Percentiles rank a stretch among this genome's conserved stretches.
phyloP scores from a whole-genome alignment of 768 basidiomycete species.

The Collybia sordida region DNA sequence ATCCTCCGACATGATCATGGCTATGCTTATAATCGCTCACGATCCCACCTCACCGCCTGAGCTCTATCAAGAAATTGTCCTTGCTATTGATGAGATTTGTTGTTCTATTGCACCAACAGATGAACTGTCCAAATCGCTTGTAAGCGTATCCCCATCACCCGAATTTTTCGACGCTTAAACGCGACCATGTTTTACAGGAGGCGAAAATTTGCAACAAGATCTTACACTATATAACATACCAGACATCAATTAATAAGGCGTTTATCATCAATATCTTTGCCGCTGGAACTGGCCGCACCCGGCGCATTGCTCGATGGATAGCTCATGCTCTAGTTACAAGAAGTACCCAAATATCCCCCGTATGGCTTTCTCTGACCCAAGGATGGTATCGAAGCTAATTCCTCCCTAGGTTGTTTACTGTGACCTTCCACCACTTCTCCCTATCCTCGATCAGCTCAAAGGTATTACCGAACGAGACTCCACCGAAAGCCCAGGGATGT shows the following conservation, averaged over 20 bases:
- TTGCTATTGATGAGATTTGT: slow-evolving; percentile 48
- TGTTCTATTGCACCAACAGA: slow-evolving; percentile 33
- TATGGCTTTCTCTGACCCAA: slow-evolving; percentile 14
- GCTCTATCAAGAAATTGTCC: slow-evolving; percentile 44
- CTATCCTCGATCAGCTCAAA: slow-evolving; percentile 47
- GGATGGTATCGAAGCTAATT: slow-evolving; percentile 9
- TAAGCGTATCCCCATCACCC: slow-evolving; percentile 11
- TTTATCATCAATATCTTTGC: slow-evolving; percentile 50
- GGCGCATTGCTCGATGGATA: slow-evolving; percentile 57
- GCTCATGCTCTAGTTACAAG: slow-evolving; percentile 49
- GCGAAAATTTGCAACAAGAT: slow-evolving; percentile 43
- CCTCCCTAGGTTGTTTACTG: slow-evolving; percentile 37
- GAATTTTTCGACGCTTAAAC: not conserved
- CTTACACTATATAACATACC: slow-evolving; percentile 33
- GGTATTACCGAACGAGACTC: slow-evolving; percentile 24
- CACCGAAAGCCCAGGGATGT: slow-evolving; percentile 36
- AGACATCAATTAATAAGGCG: slow-evolving; percentile 50
- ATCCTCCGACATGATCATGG: slow-evolving; percentile 45
- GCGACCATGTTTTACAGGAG: slow-evolving; percentile 37
- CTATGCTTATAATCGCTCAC: slow-evolving; percentile 54
- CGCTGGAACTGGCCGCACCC: slow-evolving; percentile 46
- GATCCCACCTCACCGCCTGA: slow-evolving; percentile 48
- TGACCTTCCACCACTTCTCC: slow-evolving; percentile 50
- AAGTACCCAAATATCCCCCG: slow-evolving; percentile 17
- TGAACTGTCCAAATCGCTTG: slow-evolving; percentile 24